Evolutionary conservation across 2,329 filamentous ascomycete species (phyloP).

Genomic region (Nectriaceae sp.): DNA sequence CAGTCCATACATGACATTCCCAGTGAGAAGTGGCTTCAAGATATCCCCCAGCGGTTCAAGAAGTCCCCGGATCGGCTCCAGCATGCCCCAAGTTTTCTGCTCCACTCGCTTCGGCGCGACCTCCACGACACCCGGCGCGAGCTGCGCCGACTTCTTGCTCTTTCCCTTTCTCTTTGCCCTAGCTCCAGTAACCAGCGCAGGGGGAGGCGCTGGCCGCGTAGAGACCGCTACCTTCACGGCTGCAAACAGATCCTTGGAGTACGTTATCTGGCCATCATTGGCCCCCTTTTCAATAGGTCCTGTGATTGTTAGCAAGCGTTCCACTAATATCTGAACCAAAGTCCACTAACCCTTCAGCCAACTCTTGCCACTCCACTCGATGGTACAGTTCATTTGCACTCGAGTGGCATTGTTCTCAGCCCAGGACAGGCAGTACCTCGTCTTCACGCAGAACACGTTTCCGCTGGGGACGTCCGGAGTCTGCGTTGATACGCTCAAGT

Average conservation of each 20-base stretch:
- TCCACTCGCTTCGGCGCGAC: constrained; percentile 43
- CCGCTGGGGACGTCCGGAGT: constrained; percentile 95
- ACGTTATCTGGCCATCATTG: constrained; percentile 82
- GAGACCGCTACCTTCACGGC: constrained; percentile 73
- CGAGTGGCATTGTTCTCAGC: constrained; percentile 83
- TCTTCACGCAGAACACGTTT: constrained; percentile 89
- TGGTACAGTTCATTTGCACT: constrained; percentile 82
- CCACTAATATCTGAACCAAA: background rate
- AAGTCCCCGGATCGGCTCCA: constrained; percentile 76
- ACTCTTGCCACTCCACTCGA: constrained; percentile 97
- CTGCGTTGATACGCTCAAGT: constrained; percentile 79
- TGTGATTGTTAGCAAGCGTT: constrained; percentile 43
- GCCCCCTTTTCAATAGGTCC: constrained; percentile 95
- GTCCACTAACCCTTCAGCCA: constrained; percentile 84
- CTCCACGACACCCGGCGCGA: constrained; percentile 43
- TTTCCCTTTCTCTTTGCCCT: constrained; percentile 62
- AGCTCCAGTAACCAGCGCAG: constrained; percentile 44
- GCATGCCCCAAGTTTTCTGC: constrained; percentile 68
- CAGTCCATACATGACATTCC: constrained; percentile 76
- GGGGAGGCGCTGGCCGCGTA: constrained; percentile 49
- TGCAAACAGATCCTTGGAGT: constrained; percentile 78
- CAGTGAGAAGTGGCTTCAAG: constrained; percentile 69
- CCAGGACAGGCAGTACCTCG: constrained; percentile 93
- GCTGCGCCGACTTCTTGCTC: constrained; percentile 53
- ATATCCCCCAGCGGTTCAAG: constrained; percentile 72